phyloP scores from a whole-genome alignment of 2,329 filamentous ascomycete species.

The Davidsoniella australis region DNA sequence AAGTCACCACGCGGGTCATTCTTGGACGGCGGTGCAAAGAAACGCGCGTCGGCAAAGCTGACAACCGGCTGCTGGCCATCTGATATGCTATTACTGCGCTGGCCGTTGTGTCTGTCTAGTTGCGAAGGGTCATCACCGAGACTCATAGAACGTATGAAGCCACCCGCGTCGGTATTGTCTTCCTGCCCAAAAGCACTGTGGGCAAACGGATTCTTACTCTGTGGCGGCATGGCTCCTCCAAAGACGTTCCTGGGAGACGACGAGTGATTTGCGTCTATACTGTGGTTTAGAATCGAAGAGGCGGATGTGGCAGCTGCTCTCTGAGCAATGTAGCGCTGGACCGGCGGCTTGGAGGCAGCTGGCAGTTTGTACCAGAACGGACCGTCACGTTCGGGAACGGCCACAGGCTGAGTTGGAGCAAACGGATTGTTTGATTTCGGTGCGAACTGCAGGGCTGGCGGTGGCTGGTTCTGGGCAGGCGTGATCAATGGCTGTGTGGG shows the following conservation, averaged over 20 bases:
- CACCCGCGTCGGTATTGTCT: background rate
- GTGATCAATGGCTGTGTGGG: conserved; percentile 33
- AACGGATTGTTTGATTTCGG: conserved; percentile 7
- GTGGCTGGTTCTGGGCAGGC: conserved; percentile 18
- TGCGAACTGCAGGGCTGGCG: background rate
- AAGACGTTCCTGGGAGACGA: background rate
- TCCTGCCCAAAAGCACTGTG: background rate
- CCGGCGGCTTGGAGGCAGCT: conserved; percentile 40
- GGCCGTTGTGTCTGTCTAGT: too few species aligned
- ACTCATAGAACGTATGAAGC: too few species aligned
- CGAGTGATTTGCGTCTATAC: background rate
- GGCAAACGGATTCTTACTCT: background rate
- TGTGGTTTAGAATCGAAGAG: conserved; percentile 4
- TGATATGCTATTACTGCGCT: too few species aligned
- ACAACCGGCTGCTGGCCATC: conserved; percentile 11
- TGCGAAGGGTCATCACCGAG: too few species aligned
- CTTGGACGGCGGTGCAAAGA: conserved; percentile 22
- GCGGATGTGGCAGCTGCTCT: conserved; percentile 6
- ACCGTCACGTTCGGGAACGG: background rate
- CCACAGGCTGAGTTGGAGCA: background rate
- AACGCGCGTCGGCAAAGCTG: conserved; percentile 37
- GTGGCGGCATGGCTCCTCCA: background rate
- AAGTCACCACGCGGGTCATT: conserved; percentile 22
- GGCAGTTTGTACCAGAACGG: conserved; percentile 49
- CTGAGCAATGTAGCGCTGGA: conserved; percentile 9